Evolutionary conservation across 768 basidiomycete species (phyloP), one percentile per base, ranked within the genome.

Genomic region (Lactifluus piperatus): DNA sequence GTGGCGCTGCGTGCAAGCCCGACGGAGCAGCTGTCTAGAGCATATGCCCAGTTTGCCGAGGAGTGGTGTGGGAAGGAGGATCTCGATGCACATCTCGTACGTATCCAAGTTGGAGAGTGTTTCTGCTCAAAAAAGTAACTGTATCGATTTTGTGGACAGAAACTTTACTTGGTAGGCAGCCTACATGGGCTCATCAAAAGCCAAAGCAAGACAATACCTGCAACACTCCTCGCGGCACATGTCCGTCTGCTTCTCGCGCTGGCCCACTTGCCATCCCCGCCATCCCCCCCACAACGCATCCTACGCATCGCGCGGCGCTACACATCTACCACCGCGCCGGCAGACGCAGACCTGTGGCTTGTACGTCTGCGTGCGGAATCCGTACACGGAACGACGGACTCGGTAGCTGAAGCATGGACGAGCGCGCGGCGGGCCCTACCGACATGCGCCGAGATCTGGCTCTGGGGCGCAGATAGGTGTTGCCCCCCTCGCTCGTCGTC

Each of bases 81-180:
- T 22, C 56, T 71, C 11, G 71, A 72, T 34, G 66, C 64, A 26
- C 65, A 64, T 51, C 57, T 76, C 53, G 71, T 69, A 60, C 62
- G 70, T 46, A 37, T 16, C 14, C 36, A 39, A 39, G 5, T 36
- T 36, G 2, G 14, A 32, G n/a, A n/a, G n/a, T n/a, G n/a, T n/a
- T n/a, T n/a, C n/a, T n/a, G n/a, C n/a, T n/a, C n/a, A n/a, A n/a
- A n/a, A n/a, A n/a, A n/a, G n/a, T 45, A 10, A 26, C 14, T 22
- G 29, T 36, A 8, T 26, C n/a, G n/a, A n/a, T 10, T 2, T 32
- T 5, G 30, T 32, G 6, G 39, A 46, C 68, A 86, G 85, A 81
- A 78, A 72, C 62, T 68, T 54, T 90, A 84, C 69, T 72, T 88
- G 39, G 69, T 77, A 58, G 68, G 69, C 43, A 78, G 76, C 45